phyloP scores from a whole-genome alignment of 1,284 basidiomycete species.

The Ceraceosorus guamensis region DNA sequence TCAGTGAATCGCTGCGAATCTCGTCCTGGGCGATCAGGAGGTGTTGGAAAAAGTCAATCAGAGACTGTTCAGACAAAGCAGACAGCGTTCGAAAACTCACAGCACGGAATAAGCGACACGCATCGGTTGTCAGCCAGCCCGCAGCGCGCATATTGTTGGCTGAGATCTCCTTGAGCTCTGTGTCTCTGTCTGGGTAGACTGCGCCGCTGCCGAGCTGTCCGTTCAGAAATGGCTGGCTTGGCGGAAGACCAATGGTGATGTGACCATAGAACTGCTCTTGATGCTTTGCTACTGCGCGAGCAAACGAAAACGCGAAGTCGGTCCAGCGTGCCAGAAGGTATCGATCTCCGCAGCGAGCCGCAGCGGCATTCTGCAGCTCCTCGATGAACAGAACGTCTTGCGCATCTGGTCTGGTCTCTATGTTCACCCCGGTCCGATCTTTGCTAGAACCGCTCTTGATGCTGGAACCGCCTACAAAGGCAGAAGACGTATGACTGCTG shows the following conservation, averaged over 20 bases:
- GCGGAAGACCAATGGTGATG: constrained; percentile 61
- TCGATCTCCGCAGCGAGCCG: constrained; percentile 68
- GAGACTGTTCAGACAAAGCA: too few species aligned
- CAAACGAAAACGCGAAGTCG: constrained; percentile 68
- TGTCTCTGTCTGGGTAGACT: constrained; percentile 61
- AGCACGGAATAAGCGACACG: constrained; percentile 57
- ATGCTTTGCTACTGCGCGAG: constrained; percentile 67
- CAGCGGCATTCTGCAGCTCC: constrained; percentile 69
- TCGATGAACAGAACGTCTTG: constrained; percentile 81
- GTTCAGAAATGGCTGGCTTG: constrained; percentile 50
- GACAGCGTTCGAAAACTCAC: constrained; percentile 4
- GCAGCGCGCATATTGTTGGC: constrained; percentile 68
- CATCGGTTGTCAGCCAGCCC: constrained; percentile 66
- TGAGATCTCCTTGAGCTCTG: constrained; percentile 59
- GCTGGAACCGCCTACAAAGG: background rate
- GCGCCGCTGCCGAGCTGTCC: constrained; percentile 61
- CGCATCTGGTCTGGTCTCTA: constrained; percentile 48
- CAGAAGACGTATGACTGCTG: background rate
- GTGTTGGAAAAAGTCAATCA: background rate
- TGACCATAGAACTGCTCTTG: constrained; percentile 65
- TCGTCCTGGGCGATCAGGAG: constrained; percentile 14
- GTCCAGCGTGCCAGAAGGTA: constrained; percentile 69
- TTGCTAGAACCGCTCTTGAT: background rate
- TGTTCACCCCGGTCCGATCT: background rate
- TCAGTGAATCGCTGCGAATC: constrained; percentile 54